Base-by-base conservation (phyloP, 306 rosid species). In the Parietaria judaica region DNA sequence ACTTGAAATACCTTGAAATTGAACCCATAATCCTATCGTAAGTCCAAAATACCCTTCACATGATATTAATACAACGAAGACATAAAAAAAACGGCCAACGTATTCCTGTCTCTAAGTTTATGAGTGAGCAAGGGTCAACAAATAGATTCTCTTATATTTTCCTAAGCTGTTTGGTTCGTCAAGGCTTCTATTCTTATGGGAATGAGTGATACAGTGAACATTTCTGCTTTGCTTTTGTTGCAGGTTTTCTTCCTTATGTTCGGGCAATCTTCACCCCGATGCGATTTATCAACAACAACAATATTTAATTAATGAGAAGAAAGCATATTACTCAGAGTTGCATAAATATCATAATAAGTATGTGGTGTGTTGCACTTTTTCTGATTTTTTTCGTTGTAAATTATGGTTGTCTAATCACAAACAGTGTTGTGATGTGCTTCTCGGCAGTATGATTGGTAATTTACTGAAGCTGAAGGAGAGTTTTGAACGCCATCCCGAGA, bases 201-300 rank as follows among this genome's bases (percentile, higher is more conserved):
- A 64, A 12, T 66, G 60, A 14, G 71, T 76, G 38, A 61, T 74
- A 51, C 56, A 39, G 61, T 37, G 58, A 71, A 60, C 68, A 65
- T 56, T 56, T 69, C 38, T 69, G 66, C 60, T 44, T 73, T 56
- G 66, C 31, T 79, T 64, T 72, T 66, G 56, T 65, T 86, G 73
- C 88, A 92, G 96, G 97, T 83, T 89, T 72, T 73, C 89, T 65
- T 79, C 90, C 38, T 80, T 92, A 75, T 82, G 95, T 80, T 82
- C 79, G 0, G 99, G 99, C 60, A 76, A 74, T 60, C 86, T 86
- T 72, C 99, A 92, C 78, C 99, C 99, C 14, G 99, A 92, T 73
- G 77, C 65, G 60, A 74, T 88, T 76, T 73, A 72, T 79, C 60
- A 43, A 13, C 62, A 31, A 72, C 95, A 88, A 66, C 86, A 69